Conservation (phyloP, 2,329 filamentous ascomycete species). For the Xylaria sp. region DNA sequence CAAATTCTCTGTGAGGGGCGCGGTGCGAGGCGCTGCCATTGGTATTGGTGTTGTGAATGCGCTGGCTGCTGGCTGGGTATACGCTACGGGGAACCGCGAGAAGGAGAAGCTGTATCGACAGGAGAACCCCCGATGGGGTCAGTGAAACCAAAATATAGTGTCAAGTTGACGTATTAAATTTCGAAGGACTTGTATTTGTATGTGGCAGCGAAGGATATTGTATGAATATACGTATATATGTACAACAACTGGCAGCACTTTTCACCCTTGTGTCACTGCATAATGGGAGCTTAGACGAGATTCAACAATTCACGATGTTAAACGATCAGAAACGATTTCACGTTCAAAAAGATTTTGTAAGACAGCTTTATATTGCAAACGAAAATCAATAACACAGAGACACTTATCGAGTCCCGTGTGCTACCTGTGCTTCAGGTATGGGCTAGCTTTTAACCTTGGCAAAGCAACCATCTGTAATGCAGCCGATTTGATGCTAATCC, state of each 20-base stretch:
- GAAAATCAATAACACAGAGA: neutral
- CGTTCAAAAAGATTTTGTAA: neutral
- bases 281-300: neutral
- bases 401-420: neutral
- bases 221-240: slow-evolving; percentile 21
- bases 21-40: slow-evolving; percentile 63
- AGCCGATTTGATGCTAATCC: neutral
- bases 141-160: slow-evolving; percentile 40
- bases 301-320: neutral
- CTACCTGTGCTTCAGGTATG: neutral
- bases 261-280: neutral
- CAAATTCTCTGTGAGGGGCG: slow-evolving; percentile 58
- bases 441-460: neutral
- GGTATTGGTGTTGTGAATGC: slow-evolving; percentile 62
- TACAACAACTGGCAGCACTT: slow-evolving; percentile 6
- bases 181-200: neutral
- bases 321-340: neutral
- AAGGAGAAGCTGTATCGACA: slow-evolving; percentile 61
- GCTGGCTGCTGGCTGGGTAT: slow-evolving; percentile 63
- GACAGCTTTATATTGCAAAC: neutral
- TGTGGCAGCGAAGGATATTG: neutral
- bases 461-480: neutral
- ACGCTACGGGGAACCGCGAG: slow-evolving; percentile 62
- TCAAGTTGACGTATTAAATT: slow-evolving; percentile 14
- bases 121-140: slow-evolving; percentile 64